A percentile compares a stretch with the other conserved stretches of the same genome.
phyloP scores from a whole-genome alignment of 768 basidiomycete genomes.

The Suillus clintonianus region DNA sequence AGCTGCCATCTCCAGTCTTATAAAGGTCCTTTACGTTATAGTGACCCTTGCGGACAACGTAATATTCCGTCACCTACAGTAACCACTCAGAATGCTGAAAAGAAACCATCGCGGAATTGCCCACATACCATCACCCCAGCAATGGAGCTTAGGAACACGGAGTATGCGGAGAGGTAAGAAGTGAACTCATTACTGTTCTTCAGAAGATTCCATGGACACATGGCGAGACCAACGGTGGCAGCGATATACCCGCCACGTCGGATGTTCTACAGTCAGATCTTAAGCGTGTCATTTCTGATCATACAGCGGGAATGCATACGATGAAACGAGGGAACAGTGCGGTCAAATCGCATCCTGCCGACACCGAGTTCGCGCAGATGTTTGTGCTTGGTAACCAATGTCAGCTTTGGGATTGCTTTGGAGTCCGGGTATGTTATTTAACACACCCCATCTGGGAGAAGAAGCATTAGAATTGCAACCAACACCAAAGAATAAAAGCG shows the following conservation, averaged over 20 bases:
- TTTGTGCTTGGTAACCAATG: conserved; percentile 53
- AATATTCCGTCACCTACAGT: conserved; percentile 74
- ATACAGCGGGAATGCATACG: conserved; percentile 34
- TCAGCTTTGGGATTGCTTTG: conserved; percentile 4
- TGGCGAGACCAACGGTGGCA: conserved; percentile 74
- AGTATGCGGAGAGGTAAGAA: conserved; percentile 81
- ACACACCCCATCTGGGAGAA: conserved; percentile 28
- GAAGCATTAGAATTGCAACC: conserved; percentile 1
- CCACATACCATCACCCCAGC: conserved; percentile 71
- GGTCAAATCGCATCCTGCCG: conserved; percentile 82
- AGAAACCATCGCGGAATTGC: not conserved
- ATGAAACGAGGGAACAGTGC: conserved; percentile 77
- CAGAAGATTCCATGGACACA: conserved; percentile 78
- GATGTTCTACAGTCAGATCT: conserved; percentile 57
- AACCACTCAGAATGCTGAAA: not conserved
- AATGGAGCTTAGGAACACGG: conserved; percentile 80
- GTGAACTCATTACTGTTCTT: conserved; percentile 75
- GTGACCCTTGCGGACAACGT: conserved; percentile 67
- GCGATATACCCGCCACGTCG: conserved; percentile 83
- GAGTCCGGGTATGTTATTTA: conserved; percentile 17
- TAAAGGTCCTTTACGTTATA: conserved; percentile 75
- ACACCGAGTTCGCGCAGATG: conserved; percentile 82
- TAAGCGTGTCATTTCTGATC: not conserved
- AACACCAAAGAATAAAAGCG: not conserved
- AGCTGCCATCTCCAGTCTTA: conserved; percentile 51